Conservation (phyloP, 2,329 filamentous ascomycete genomes). For the Hypocreales sp. region DNA sequence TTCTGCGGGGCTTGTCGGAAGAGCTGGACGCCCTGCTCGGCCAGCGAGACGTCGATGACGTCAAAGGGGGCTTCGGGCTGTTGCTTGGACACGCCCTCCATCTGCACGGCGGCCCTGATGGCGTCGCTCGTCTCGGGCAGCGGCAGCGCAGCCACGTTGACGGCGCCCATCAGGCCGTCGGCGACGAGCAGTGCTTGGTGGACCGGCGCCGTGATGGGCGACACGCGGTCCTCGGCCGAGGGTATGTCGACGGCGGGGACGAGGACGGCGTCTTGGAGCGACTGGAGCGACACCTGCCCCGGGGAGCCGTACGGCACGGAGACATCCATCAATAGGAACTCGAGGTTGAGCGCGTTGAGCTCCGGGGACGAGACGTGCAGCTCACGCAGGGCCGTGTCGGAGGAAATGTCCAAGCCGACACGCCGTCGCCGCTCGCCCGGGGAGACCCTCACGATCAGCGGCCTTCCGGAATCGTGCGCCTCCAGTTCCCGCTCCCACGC, state of each 20-base stretch:
- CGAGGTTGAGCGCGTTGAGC: conserved; percentile 45
- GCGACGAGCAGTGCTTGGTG: conserved; percentile 67
- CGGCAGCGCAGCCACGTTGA: conserved; percentile 31
- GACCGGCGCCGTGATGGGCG: conserved; percentile 63
- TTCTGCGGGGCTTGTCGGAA: conserved; percentile 58
- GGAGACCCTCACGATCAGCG: conserved; percentile 46
- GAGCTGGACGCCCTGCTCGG: conserved; percentile 43
- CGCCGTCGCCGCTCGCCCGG: conserved; percentile 14
- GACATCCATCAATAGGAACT: conserved; percentile 43
- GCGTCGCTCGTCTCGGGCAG: conserved; percentile 20
- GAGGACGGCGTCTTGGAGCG: conserved; percentile 50
- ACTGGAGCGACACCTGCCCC: conserved; percentile 21
- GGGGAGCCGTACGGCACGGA: conserved; percentile 19
- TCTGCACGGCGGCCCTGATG: conserved; percentile 41
- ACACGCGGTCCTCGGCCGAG: conserved; percentile 46
- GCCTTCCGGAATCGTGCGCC: conserved; percentile 31
- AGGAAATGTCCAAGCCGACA: conserved; percentile 13
- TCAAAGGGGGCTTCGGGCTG: conserved; percentile 27
- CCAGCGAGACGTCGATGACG: conserved; percentile 48
- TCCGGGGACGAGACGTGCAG: conserved; percentile 47
- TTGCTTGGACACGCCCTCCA: conserved; percentile 27
- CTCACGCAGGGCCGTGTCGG: conserved; percentile 31
- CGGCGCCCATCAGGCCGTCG: conserved; percentile 54
- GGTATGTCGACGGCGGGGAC: conserved; percentile 61
- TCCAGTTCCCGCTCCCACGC: conserved; percentile 52